A percentile compares a stretch with the other conserved stretches of the same genome.
phyloP scores from a whole-genome alignment of 345 rosid genomes.

The Toxicodendron radicans region DNA sequence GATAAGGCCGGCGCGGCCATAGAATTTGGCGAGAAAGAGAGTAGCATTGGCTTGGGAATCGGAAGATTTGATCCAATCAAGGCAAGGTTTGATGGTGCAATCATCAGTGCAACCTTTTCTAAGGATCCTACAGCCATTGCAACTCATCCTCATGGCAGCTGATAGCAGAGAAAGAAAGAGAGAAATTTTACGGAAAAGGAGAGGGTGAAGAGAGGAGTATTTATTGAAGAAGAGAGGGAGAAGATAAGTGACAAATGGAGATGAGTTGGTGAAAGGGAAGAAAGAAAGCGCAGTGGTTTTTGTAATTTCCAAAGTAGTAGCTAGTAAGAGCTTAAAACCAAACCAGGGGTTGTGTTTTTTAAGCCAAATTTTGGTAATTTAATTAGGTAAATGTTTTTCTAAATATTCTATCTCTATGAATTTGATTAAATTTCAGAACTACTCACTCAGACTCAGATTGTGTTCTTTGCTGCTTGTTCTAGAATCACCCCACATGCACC shows the following conservation, averaged over 20 bases:
- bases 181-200: too few relatives aligned
- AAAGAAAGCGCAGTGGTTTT: constrained; percentile 24
- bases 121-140: constrained; percentile 69
- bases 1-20: constrained; percentile 73
- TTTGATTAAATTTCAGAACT: not conserved
- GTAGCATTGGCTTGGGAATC: constrained; percentile 77
- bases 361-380: too few relatives aligned
- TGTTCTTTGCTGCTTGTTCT: not conserved
- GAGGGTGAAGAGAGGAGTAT: not conserved
- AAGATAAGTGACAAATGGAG: not conserved
- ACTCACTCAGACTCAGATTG: constrained; percentile 13
- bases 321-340: too few relatives aligned
- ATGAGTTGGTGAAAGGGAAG: not conserved
- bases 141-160: constrained; percentile 52
- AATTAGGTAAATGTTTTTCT: too few relatives aligned
- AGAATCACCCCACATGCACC: constrained; percentile 37
- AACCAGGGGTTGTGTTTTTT: too few relatives aligned
- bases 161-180: not conserved
- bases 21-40: constrained; percentile 71
- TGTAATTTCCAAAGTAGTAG: constrained; percentile 3
- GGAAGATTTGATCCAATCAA: constrained; percentile 64
- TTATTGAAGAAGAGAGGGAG: not conserved
- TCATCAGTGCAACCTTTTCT: constrained; percentile 69
- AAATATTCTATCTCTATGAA: too few relatives aligned
- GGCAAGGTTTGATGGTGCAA: constrained; percentile 66